These are phyloP conservation scores for Citrullus colocynthis DNA, from an alignment of 306 rosid species.

Conservation along the genomic window DNA sequence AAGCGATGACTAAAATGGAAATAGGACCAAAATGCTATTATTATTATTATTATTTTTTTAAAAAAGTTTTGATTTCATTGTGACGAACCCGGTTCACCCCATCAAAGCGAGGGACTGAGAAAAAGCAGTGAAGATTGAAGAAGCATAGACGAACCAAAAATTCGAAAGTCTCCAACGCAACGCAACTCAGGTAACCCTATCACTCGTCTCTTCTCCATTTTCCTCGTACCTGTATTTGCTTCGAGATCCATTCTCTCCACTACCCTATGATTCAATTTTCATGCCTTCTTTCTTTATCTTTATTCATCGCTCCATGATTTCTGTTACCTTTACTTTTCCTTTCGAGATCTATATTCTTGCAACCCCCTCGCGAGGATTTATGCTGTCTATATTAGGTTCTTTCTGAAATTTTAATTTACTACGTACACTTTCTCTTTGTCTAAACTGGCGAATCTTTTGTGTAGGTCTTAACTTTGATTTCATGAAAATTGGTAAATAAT, in stretches of 20 bases:
- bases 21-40: too few relatives aligned
- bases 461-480: conserved; percentile 32
- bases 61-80: neutral
- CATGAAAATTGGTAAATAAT: conserved; percentile 54
- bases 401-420: neutral
- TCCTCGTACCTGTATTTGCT: neutral
- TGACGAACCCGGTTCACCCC: neutral
- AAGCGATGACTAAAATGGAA: too few relatives aligned
- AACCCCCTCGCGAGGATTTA: neutral
- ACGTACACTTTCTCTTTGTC: neutral
- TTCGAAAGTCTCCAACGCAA: neutral
- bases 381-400: neutral
- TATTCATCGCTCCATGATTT: neutral
- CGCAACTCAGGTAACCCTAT: conserved; percentile 2
- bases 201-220: neutral
- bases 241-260: neutral
- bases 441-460: conserved; percentile 1
- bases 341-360: neutral
- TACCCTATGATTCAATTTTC: neutral
- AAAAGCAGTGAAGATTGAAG: neutral
- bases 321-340: neutral
- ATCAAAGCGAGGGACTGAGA: neutral
- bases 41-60: too few relatives aligned
- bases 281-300: neutral
- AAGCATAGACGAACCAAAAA: neutral